Percentiles rank a stretch among this genome's conserved stretches.
These are phyloP conservation scores for Centella asiatica DNA, from an alignment of 129 eudicot species.

Conservation along the genomic window DNA sequence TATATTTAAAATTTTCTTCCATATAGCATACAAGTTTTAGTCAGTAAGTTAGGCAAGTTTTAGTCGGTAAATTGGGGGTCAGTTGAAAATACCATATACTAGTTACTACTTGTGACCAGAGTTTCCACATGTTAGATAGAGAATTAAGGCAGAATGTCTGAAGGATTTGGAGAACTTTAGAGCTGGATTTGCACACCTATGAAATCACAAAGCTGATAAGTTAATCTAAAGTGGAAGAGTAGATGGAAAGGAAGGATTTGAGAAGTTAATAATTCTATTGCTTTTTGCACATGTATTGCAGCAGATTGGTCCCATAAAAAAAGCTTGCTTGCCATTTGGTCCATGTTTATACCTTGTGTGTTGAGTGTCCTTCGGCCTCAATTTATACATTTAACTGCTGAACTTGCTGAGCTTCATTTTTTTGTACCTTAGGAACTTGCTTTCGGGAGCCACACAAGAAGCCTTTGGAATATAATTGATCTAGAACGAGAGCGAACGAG, in stretches of 20 bases:
- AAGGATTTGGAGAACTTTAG: constrained; percentile 39
- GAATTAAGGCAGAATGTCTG: constrained; percentile 24
- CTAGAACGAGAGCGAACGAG: too few relatives aligned
- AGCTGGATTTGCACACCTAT: constrained; percentile 46
- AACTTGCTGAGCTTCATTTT: background rate
- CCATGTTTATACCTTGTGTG: constrained; percentile 35
- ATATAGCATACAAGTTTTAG: too few relatives aligned
- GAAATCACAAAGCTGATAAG: constrained; percentile 17
- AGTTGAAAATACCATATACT: constrained; percentile 16
- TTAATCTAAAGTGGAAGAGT: constrained; percentile 34
- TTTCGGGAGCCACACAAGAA: background rate
- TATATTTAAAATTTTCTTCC: too few relatives aligned
- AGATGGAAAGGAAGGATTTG: constrained; percentile 30
- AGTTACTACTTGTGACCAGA: constrained; percentile 3
- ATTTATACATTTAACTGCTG: background rate
- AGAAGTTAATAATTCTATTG: constrained; percentile 15
- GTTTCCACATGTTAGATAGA: constrained; percentile 23
- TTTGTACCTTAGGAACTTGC: background rate
- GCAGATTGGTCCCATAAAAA: constrained; percentile 38
- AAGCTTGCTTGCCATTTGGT: constrained; percentile 61
- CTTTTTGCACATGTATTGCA: constrained; percentile 62
- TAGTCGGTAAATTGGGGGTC: constrained; percentile 18
- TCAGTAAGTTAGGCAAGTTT: too few relatives aligned
- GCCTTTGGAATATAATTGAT: too few relatives aligned
- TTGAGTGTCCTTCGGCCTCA: background rate